Conservation (phyloP, 768 basidiomycete species). For the Naganishia randhawae region DNA sequence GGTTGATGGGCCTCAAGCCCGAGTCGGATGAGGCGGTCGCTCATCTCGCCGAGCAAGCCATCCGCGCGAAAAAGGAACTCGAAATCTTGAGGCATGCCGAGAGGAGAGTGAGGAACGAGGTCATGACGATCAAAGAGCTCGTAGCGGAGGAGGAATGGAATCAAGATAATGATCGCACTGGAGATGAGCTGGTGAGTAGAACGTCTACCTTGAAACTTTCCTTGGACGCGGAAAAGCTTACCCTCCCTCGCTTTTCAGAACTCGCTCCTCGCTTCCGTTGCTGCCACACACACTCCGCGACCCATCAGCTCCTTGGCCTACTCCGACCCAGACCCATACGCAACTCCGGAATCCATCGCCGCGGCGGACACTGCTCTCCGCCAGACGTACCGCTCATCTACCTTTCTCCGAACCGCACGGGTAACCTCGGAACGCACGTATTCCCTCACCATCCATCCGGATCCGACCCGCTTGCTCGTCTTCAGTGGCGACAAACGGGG, state of each 20-base stretch:
- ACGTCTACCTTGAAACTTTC: neutral
- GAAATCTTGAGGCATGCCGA: conserved; percentile 14
- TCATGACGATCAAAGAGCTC: conserved; percentile 17
- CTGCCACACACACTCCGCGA: conserved; percentile 26
- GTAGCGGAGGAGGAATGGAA: conserved; percentile 21
- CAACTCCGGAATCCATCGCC: conserved; percentile 26
- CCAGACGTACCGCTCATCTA: conserved; percentile 39
- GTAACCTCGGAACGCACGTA: conserved; percentile 52
- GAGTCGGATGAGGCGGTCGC: conserved; percentile 1
- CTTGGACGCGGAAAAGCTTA: neutral
- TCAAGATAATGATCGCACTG: conserved; percentile 3
- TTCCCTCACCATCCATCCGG: conserved; percentile 52
- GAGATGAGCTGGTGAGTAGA: conserved; percentile 16
- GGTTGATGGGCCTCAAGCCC: conserved; percentile 5
- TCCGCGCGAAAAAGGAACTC: conserved; percentile 1
- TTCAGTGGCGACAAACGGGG: conserved; percentile 52
- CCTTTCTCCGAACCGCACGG: conserved; percentile 42
- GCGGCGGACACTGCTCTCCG: conserved; percentile 36
- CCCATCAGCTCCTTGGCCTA: conserved; percentile 2
- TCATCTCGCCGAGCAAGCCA: conserved; percentile 8
- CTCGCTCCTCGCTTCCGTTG: conserved; percentile 30
- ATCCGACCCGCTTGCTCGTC: conserved; percentile 46
- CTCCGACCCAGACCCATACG: conserved; percentile 32
- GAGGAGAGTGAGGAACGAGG: conserved; percentile 14
- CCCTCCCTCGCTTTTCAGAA: conserved; percentile 21